These are phyloP conservation scores for Biscogniauxia sp. DNA, from an alignment of 2,329 filamentous ascomycete genomes.

Conservation along the genomic window DNA sequence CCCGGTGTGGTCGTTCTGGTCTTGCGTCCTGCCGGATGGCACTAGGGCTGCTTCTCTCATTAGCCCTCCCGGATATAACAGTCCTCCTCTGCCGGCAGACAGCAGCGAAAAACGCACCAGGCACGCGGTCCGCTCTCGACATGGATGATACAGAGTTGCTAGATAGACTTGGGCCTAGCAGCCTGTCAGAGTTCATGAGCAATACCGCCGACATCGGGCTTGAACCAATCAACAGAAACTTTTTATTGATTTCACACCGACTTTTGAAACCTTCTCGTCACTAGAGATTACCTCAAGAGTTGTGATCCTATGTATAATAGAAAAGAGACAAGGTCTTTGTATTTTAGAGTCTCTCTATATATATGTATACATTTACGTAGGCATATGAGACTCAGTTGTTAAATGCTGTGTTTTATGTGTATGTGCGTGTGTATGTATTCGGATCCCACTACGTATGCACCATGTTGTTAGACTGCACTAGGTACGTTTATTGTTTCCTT, in stretches of 20 bases:
- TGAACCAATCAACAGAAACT: not conserved
- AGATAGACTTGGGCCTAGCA: not conserved
- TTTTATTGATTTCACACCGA: not conserved
- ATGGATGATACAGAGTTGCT: not conserved
- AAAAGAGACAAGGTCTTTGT: not conserved
- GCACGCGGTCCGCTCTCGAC: no score
- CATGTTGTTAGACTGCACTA: no score
- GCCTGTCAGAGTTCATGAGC: not conserved
- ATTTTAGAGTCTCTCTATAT: no score
- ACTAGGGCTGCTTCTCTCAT: not conserved
- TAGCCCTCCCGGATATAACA: not conserved
- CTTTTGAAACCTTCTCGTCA: not conserved
- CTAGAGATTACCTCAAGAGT: not conserved
- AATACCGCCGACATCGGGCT: not conserved
- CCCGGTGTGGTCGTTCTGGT: not conserved
- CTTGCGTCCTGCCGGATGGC: not conserved
- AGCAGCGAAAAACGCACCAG: not conserved
- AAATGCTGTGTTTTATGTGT: no score
- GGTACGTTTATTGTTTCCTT: no score
- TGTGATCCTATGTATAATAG: not conserved
- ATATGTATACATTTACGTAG: no score
- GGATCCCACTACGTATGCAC: no score
- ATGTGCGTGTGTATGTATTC: no score
- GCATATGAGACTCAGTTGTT: no score
- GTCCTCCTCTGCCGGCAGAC: not conserved